These are phyloP conservation scores for Acorus gramineus DNA, from an alignment of 106 monocot genomes.

Conservation along the genomic window DNA sequence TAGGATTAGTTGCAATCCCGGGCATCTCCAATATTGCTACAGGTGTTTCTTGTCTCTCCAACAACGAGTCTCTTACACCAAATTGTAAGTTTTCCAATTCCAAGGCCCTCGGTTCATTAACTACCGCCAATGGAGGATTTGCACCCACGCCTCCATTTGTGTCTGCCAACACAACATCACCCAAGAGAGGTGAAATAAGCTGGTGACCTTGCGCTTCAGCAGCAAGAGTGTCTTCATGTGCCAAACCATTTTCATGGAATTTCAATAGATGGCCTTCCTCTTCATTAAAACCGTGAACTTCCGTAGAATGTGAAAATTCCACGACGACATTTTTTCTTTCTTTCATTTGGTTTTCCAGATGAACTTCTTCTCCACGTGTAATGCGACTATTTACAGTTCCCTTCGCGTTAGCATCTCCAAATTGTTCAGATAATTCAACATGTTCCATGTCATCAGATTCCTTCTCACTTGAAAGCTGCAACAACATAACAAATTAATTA, in stretches of 20 bases:
- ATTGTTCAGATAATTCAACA: slow-evolving; percentile 8
- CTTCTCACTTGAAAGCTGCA: slow-evolving; percentile 7
- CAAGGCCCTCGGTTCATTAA: slow-evolving; percentile 1
- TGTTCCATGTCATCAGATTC: slow-evolving; percentile 2
- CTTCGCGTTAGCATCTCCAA: neutral
- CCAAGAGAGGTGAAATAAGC: neutral
- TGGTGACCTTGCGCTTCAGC: slow-evolving; percentile 1
- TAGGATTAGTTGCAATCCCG: slow-evolving; percentile 2
- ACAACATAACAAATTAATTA: neutral
- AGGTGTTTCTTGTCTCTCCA: slow-evolving; percentile 1
- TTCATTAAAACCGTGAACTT: slow-evolving; percentile 2
- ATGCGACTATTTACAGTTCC: slow-evolving; percentile 2
- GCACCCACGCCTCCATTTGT: slow-evolving; percentile 3
- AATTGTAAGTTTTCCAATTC: neutral
- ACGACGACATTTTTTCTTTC: neutral
- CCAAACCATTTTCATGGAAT: neutral
- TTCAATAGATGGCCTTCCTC: slow-evolving; percentile 8
- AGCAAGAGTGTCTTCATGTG: slow-evolving; percentile 2
- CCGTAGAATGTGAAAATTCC: neutral
- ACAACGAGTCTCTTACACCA: slow-evolving; percentile 1
- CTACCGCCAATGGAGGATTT: neutral
- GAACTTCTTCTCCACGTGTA: slow-evolving; percentile 3
- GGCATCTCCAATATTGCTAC: neutral
- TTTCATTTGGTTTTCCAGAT: neutral
- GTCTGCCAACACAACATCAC: neutral